phyloP scores from a whole-genome alignment of 768 basidiomycete genomes.

The Rhizopogon rudus region DNA sequence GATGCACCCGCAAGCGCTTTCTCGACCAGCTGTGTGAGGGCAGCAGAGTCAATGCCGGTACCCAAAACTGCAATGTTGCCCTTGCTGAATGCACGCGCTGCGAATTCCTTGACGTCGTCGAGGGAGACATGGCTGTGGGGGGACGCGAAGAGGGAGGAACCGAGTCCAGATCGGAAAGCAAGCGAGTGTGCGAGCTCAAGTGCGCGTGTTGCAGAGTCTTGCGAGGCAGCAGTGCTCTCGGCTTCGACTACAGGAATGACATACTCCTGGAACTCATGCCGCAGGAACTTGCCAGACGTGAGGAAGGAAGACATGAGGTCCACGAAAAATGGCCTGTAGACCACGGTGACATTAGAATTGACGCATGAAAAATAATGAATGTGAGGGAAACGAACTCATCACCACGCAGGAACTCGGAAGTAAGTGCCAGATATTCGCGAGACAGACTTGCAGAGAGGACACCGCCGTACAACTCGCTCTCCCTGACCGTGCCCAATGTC shows the following conservation, averaged over 20 bases:
- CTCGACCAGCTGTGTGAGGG: slow-evolving; percentile 68
- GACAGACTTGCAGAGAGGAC: slow-evolving; percentile 79
- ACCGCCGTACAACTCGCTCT: slow-evolving; percentile 92
- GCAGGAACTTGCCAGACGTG: slow-evolving; percentile 75
- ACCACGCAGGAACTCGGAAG: slow-evolving; percentile 91
- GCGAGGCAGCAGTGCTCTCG: slow-evolving; percentile 58
- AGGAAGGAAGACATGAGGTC: slow-evolving; percentile 83
- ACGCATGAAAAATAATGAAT: background rate
- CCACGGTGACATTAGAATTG: background rate
- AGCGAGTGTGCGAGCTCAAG: slow-evolving; percentile 84
- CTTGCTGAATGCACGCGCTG: slow-evolving; percentile 66
- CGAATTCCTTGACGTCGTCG: slow-evolving; percentile 70
- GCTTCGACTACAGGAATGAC: slow-evolving; percentile 66
- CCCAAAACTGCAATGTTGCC: slow-evolving; percentile 84
- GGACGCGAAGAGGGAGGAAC: slow-evolving; percentile 84
- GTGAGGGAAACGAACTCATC: slow-evolving; percentile 74
- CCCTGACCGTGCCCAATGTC: slow-evolving; percentile 84
- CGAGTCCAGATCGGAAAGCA: slow-evolving; percentile 94
- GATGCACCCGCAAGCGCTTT: slow-evolving; percentile 47
- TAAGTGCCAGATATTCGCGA: slow-evolving; percentile 88
- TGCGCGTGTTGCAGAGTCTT: slow-evolving; percentile 63
- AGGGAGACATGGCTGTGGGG: slow-evolving; percentile 57
- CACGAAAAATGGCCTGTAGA: slow-evolving; percentile 77
- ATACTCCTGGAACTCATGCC: slow-evolving; percentile 72
- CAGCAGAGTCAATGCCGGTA: slow-evolving; percentile 72